phyloP scores from a whole-genome alignment of 2,329 filamentous ascomycete genomes.

The Dothistroma pini region DNA sequence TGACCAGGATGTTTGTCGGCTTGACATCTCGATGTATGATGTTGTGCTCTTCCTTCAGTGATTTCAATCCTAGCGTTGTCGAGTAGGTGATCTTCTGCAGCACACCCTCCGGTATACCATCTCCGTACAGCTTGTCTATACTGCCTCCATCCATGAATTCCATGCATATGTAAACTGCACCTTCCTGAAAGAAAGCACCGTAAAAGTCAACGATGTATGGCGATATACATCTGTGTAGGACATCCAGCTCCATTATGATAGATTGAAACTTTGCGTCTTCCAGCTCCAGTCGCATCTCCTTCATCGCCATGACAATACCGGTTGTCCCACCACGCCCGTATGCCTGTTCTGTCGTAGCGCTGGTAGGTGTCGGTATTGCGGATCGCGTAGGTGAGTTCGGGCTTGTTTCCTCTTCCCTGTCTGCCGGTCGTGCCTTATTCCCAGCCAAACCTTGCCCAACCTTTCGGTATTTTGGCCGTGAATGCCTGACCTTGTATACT shows the following conservation, averaged over 20 bases:
- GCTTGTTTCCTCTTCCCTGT: constrained; percentile 18
- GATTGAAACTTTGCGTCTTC: constrained; percentile 96
- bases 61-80: constrained; percentile 87
- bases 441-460: constrained; percentile 59
- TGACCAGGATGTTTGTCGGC: constrained; percentile 96
- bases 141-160: constrained; percentile 99
- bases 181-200: constrained; percentile 97
- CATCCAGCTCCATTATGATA: constrained; percentile 96
- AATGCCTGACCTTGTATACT: constrained; percentile 92
- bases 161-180: constrained; percentile 98
- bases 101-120: constrained; percentile 84
- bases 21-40: constrained; percentile 99
- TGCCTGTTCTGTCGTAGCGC: constrained; percentile 16
- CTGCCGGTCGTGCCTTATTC: constrained; percentile 47
- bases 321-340: constrained; percentile 50
- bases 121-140: constrained; percentile 90
- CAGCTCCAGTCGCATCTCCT: constrained; percentile 91
- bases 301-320: constrained; percentile 96
- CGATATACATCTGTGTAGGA: constrained; percentile 89
- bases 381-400: constrained; percentile 21
- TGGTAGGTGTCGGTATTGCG: constrained; percentile 33
- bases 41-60: constrained; percentile 94
- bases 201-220: constrained; percentile 99
- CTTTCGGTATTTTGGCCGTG: constrained; percentile 62
- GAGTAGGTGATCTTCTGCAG: constrained; percentile 86